These are phyloP conservation scores for Alloascoidea africana DNA, from an alignment of 805 yeast species.

Conservation along the genomic window DNA sequence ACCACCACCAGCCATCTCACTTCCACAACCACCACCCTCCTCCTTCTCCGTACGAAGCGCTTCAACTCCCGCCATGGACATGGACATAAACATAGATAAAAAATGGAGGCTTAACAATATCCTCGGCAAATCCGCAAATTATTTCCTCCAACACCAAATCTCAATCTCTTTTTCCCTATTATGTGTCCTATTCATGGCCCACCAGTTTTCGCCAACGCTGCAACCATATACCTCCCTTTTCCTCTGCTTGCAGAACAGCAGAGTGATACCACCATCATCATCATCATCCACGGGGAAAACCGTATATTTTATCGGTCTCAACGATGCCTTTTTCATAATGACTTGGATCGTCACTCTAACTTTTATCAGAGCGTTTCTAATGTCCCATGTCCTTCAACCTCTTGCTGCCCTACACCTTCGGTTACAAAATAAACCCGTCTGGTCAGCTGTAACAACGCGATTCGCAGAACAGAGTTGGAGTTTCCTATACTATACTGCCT, in stretches of 20 bases:
- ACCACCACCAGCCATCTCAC: too few species aligned
- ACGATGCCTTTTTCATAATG: slow-evolving; percentile 38
- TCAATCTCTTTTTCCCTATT: slow-evolving; percentile 4
- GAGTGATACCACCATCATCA: slow-evolving; percentile 8
- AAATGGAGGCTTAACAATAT: too few species aligned
- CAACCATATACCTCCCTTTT: slow-evolving; percentile 20
- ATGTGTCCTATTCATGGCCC: slow-evolving; percentile 4
- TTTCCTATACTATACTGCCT: slow-evolving; percentile 36
- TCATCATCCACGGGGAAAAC: slow-evolving; percentile 9
- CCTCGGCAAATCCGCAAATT: slow-evolving; percentile 4
- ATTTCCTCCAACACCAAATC: slow-evolving; percentile 6
- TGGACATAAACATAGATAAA: too few species aligned
- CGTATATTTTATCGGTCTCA: slow-evolving; percentile 36
- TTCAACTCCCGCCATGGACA: too few species aligned
- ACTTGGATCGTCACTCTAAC: slow-evolving; percentile 40
- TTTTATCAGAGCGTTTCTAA: slow-evolving; percentile 40
- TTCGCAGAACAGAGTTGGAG: slow-evolving; percentile 87
- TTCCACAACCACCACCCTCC: too few species aligned
- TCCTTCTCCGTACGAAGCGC: too few species aligned
- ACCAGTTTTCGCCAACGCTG: slow-evolving; percentile 10
- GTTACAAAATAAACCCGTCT: slow-evolving; percentile 21
- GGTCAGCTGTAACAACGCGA: slow-evolving; percentile 39
- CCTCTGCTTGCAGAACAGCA: slow-evolving; percentile 18
- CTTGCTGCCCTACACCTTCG: slow-evolving; percentile 27
- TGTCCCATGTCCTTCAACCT: slow-evolving; percentile 44